phyloP scores from a whole-genome alignment of 371 early-diverging fungal species.

The Mycotypha africana region DNA sequence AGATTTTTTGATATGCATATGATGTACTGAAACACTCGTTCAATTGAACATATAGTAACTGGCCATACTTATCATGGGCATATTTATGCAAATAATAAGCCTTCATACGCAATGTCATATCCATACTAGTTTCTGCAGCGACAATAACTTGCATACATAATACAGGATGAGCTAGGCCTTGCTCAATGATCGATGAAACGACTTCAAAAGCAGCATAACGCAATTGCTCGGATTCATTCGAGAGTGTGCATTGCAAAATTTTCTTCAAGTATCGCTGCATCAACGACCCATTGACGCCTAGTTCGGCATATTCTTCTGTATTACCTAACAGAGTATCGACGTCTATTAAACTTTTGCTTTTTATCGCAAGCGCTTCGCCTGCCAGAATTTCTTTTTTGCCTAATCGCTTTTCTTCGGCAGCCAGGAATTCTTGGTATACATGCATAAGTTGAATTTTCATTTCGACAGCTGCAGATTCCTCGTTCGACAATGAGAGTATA shows the following conservation, averaged over 20 bases:
- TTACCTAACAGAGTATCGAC: constrained; percentile 72
- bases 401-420: constrained; percentile 52
- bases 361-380: constrained; percentile 12
- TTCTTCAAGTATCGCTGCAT: constrained; percentile 78
- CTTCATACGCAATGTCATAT: constrained; percentile 56
- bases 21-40: constrained; percentile 65
- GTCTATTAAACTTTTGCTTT: constrained; percentile 63
- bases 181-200: constrained; percentile 67
- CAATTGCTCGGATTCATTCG: constrained; percentile 31
- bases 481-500: too few relatives aligned
- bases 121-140: constrained; percentile 75
- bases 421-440: constrained; percentile 66
- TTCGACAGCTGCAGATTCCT: constrained; percentile 22
- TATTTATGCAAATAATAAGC: constrained; percentile 69
- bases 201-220: constrained; percentile 74
- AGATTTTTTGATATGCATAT: constrained; percentile 63
- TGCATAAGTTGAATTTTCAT: constrained; percentile 66
- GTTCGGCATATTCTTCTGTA: constrained; percentile 75
- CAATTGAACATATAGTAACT: constrained; percentile 73
- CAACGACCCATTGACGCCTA: constrained; percentile 74
- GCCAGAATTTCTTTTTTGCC: constrained; percentile 27
- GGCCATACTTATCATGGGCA: constrained; percentile 76
- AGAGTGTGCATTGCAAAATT: constrained; percentile 67
- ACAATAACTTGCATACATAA: constrained; percentile 80
- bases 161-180: constrained; percentile 87